phyloP scores from a whole-genome alignment of 495 filamentous ascomycete genomes.

The Penicillium flavigenum region DNA sequence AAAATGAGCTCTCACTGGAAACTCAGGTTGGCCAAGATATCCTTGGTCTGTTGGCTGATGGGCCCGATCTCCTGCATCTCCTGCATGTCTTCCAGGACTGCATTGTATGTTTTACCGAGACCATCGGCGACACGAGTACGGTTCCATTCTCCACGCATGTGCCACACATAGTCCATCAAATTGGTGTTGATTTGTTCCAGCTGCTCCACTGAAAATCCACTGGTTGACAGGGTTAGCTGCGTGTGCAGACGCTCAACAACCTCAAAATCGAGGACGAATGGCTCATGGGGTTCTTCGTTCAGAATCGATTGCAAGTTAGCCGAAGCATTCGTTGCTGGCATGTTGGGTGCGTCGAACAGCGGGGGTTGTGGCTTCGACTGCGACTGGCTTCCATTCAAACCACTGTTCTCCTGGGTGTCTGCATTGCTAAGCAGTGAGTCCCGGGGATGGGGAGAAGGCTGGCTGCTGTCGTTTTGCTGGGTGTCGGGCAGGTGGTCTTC shows the following conservation, averaged over 20 bases:
- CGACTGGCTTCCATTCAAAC: constrained; percentile 40
- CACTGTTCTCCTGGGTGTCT: constrained; percentile 35
- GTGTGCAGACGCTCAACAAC: constrained; percentile 56
- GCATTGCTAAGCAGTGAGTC: constrained; percentile 20
- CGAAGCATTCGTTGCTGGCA: constrained; percentile 27
- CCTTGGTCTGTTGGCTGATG: constrained; percentile 42
- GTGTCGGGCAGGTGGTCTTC: constrained; percentile 50
- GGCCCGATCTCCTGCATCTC: constrained; percentile 57
- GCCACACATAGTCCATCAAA: constrained; percentile 88
- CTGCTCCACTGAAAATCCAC: constrained; percentile 86
- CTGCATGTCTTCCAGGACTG: constrained; percentile 78
- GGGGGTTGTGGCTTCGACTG: constrained; percentile 47
- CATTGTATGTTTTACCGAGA: constrained; percentile 70
- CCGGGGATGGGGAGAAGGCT: constrained; percentile 33
- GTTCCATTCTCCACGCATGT: constrained; percentile 73
- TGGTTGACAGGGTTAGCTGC: constrained; percentile 60
- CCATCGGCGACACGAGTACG: constrained; percentile 63
- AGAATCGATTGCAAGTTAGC: constrained; percentile 44
- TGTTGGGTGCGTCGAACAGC: constrained; percentile 42
- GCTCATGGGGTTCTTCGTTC: constrained; percentile 42
- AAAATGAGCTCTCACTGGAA: constrained; percentile 21
- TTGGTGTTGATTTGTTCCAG: constrained; percentile 89
- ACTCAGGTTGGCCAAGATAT: constrained; percentile 31
- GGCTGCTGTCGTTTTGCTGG: constrained; percentile 45
- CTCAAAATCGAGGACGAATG: constrained; percentile 56